Percentiles rank a stretch among this genome's conserved stretches.
These are phyloP conservation scores for Apophysomyces ossiformis DNA, from an alignment of 371 early-diverging fungal genomes.

Conservation along the genomic window DNA sequence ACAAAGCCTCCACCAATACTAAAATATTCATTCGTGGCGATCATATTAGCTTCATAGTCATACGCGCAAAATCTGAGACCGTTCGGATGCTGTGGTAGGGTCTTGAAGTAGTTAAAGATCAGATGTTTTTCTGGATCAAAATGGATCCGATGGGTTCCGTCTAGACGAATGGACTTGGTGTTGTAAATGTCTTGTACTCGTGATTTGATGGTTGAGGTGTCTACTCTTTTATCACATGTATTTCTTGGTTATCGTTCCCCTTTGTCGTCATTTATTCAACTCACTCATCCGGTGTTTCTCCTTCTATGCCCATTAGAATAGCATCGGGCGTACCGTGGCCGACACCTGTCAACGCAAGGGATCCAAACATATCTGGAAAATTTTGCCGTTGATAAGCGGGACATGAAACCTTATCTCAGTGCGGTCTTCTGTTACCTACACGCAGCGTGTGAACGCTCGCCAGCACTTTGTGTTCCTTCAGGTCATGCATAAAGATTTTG, in stretches of 20 bases:
- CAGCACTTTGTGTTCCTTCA: constrained; percentile 74
- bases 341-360: constrained; percentile 91
- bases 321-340: constrained; percentile 96
- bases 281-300: constrained; percentile 57
- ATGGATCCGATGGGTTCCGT: constrained; percentile 76
- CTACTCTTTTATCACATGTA: constrained; percentile 57
- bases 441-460: constrained; percentile 73
- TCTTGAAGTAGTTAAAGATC: constrained; percentile 84
- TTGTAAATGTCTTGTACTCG: constrained; percentile 76
- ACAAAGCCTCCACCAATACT: constrained; percentile 97
- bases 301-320: constrained; percentile 89
- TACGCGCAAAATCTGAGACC: constrained; percentile 94
- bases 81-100: constrained; percentile 94
- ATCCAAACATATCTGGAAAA: constrained; percentile 84
- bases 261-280: not conserved
- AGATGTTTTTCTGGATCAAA: constrained; percentile 87
- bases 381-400: not conserved
- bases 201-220: constrained; percentile 77
- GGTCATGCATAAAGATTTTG: constrained; percentile 88
- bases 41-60: constrained; percentile 75
- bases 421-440: constrained; percentile 49
- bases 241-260: not conserved
- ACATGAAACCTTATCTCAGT: not conserved
- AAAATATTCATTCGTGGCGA: constrained; percentile 94
- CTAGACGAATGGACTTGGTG: constrained; percentile 72